A percentile compares a stretch with the other conserved stretches of the same genome.
These are phyloP conservation scores for Lasiodiplodia sp. DNA, from an alignment of 2,329 filamentous ascomycete genomes.

Conservation along the genomic window DNA sequence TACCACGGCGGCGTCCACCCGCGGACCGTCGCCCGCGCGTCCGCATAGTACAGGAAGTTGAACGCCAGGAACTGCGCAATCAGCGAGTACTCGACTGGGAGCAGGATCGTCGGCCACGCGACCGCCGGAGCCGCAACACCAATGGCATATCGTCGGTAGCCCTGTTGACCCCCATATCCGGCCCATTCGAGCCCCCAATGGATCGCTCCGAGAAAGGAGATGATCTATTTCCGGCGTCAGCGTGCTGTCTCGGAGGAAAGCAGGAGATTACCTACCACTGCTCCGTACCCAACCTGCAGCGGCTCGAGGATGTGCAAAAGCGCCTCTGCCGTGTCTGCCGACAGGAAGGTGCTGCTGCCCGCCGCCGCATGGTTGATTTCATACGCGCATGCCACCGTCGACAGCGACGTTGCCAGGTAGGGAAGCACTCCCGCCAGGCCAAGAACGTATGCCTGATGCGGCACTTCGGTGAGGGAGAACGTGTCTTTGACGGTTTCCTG, in stretches of 20 bases:
- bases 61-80: conserved; percentile 88
- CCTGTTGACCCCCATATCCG: conserved; percentile 69
- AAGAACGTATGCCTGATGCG: conserved; percentile 56
- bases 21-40: conserved; percentile 72
- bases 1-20: conserved; percentile 91
- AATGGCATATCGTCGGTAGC: conserved; percentile 82
- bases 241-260: neutral
- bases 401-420: conserved; percentile 82
- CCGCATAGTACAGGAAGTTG: conserved; percentile 83
- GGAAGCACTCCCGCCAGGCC: conserved; percentile 60
- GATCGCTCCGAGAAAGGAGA: conserved; percentile 91
- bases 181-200: conserved; percentile 94
- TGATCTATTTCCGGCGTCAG: conserved; percentile 63
- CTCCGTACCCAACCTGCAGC: conserved; percentile 88
- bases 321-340: conserved; percentile 73
- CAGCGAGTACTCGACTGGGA: conserved; percentile 84
- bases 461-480: conserved; percentile 55
- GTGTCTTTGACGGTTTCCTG: conserved; percentile 58
- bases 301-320: conserved; percentile 81
- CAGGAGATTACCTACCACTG: conserved; percentile 66
- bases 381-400: conserved; percentile 83
- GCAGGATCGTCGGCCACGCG: conserved; percentile 87
- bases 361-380: conserved; percentile 73
- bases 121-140: conserved; percentile 80
- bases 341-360: conserved; percentile 71